Conservation (phyloP, 805 yeast species). For the Candida vartiovaarae region DNA sequence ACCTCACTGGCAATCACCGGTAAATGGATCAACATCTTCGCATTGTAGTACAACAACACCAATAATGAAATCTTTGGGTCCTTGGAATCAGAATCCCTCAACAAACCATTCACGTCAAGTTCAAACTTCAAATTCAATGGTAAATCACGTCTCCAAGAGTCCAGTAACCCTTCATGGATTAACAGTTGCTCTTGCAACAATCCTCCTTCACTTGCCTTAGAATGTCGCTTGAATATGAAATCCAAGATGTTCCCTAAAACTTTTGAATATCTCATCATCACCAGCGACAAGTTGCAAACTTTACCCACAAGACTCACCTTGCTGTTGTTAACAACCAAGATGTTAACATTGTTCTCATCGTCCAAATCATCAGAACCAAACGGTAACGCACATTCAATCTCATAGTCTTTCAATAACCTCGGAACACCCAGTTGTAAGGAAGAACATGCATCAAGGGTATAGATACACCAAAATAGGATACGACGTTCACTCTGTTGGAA, state of each 20-base stretch:
- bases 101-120: constrained; percentile 50
- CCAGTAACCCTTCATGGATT: constrained; percentile 59
- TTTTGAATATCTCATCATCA: constrained; percentile 61
- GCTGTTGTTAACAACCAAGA: constrained; percentile 52
- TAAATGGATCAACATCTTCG: constrained; percentile 55
- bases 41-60: constrained; percentile 53
- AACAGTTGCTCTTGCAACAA: constrained; percentile 27
- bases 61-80: constrained; percentile 40
- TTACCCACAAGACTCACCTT: constrained; percentile 61
- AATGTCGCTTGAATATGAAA: constrained; percentile 54
- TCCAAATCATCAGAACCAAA: constrained; percentile 38
- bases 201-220: constrained; percentile 10
- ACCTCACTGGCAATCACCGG: constrained; percentile 44
- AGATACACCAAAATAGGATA: constrained; percentile 78
- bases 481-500: constrained; percentile 80
- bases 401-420: constrained; percentile 68
- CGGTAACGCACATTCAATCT: constrained; percentile 83
- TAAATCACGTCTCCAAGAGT: constrained; percentile 70
- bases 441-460: constrained; percentile 67
- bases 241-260: constrained; percentile 70
- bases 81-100: constrained; percentile 25
- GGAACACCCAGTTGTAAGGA: constrained; percentile 80
- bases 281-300: constrained; percentile 55
- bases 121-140: constrained; percentile 58
- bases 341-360: constrained; percentile 43